A percentile compares a stretch with the other conserved stretches of the same genome.
These are phyloP conservation scores for Metrosideros polymorpha DNA, from an alignment of 441 rosid species.

Conservation along the genomic window DNA sequence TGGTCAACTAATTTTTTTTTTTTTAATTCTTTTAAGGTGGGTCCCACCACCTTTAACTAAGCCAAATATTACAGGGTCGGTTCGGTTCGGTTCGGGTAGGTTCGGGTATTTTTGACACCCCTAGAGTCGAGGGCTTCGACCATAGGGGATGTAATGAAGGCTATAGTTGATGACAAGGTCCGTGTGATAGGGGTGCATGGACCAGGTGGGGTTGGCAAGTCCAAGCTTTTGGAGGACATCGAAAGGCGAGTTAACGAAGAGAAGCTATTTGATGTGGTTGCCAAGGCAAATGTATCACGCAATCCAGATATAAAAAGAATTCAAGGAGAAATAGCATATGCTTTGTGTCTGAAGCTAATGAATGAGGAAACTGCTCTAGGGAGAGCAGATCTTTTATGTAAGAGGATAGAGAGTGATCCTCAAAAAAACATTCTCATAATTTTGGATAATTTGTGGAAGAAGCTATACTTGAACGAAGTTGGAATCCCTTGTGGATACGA, in stretches of 20 bases:
- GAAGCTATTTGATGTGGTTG: fast-evolving
- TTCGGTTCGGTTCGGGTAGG: too few species aligned
- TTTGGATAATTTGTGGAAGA: not conserved
- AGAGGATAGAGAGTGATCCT: fast-evolving
- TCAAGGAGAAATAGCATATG: not conserved
- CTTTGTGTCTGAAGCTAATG: not conserved
- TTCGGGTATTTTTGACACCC: too few species aligned
- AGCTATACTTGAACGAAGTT: fast-evolving
- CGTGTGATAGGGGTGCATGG: fast-evolving
- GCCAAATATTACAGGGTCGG: too few species aligned
- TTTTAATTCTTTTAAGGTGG: too few species aligned
- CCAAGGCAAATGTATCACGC: not conserved
- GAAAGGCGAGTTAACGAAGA: not conserved
- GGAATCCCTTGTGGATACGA: fast-evolving
- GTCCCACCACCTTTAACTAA: too few species aligned
- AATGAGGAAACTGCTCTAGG: not conserved
- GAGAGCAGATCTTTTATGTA: fast-evolving
- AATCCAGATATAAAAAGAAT: not conserved
- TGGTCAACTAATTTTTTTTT: too few species aligned
- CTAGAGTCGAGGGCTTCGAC: fast-evolving
- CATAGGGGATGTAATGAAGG: not conserved
- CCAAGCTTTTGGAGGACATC: not conserved
- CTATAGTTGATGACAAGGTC: fast-evolving
- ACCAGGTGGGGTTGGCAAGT: not conserved
- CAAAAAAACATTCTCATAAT: fast-evolving